These are phyloP conservation scores for Cystobasidium pallidum DNA, from an alignment of 1,284 basidiomycete species.

Conservation along the genomic window DNA sequence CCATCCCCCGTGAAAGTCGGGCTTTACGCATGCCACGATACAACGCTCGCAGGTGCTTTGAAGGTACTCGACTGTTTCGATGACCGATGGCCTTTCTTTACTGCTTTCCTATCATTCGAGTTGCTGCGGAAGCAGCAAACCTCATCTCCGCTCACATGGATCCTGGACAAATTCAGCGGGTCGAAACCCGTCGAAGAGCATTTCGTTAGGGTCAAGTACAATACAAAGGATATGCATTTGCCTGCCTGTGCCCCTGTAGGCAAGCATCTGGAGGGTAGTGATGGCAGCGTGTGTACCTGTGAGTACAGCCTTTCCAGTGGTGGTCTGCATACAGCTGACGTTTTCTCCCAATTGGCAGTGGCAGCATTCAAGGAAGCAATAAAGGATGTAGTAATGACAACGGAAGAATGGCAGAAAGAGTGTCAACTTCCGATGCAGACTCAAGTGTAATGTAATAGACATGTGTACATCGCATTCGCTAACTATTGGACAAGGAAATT, in stretches of 20 bases:
- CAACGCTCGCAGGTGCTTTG: conserved; percentile 49
- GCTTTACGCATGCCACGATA: conserved; percentile 51
- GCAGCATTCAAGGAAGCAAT: conserved; percentile 38
- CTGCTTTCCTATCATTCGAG: conserved; percentile 43
- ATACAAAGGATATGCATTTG: conserved; percentile 30
- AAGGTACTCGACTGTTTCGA: conserved; percentile 50
- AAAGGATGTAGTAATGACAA: conserved; percentile 28
- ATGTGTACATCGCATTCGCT: too few species aligned
- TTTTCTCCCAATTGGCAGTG: background rate
- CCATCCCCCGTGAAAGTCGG: conserved; percentile 42
- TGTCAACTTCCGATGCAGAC: conserved; percentile 14
- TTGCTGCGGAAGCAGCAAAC: conserved; percentile 28
- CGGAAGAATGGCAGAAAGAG: conserved; percentile 36
- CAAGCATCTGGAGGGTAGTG: conserved; percentile 31
- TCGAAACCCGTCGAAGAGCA: conserved; percentile 6
- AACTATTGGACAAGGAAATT: too few species aligned
- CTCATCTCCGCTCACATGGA: background rate
- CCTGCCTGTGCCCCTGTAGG: conserved; percentile 32
- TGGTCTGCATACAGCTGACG: background rate
- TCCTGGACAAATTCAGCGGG: background rate
- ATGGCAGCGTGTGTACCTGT: conserved; percentile 38
- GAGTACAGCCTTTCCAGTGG: background rate
- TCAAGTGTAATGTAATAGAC: background rate
- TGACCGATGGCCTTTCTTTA: conserved; percentile 50
- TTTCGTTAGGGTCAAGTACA: conserved; percentile 40